Base-by-base conservation (phyloP, 208 protist genomes). In the Leishmania arabica region DNA sequence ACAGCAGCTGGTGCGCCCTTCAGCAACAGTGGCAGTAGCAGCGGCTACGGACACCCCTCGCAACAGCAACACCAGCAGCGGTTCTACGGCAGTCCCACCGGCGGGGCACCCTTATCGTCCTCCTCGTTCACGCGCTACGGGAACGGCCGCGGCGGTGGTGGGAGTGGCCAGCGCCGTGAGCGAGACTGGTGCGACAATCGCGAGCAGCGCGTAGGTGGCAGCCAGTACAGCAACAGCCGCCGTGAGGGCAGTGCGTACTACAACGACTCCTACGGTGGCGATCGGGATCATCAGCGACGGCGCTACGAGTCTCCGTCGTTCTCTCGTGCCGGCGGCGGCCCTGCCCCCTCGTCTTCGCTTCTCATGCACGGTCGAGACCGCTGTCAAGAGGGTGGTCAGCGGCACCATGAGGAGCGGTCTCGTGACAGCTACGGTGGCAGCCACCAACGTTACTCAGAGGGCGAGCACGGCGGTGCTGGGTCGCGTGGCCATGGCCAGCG, bases 111-210 rank as follows among this genome's bases (percentile, higher is more conserved):
- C 21, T 31, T 11, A 31, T 66, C 73, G 4, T 60, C 54, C 21
- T 60, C 51, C 49, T 51, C 73, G 34, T 66, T 65, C 54, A 49
- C 73, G 73, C 54, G 73, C 53, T 65, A 64, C 34, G 73, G 73
- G 17, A 65, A 77, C 80, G 49, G 62, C 53, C 65, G 71, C 31
- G 37, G 47, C 62, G 51, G 71, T 58, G 47, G 21, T 70, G 40
- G 75, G 47, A 53, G 53, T n/a, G 76, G 60, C 58, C 56, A 85
- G 34, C 77, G 80, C n/a, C 81, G 81, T 21, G 77, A 88, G 56
- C 81, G 81, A 40, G 81, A 75, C 45, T 81, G 74, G 58, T 47
- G 74, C 9, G 66, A 86, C 58, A n/a, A 64, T 17, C 60, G 56
- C 60, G 75, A 81, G 21, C 71, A 75, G 51, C 60, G 51, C 75